Conservation (phyloP, 2,329 filamentous ascomycete species). For the Neocucurbitaria cava region DNA sequence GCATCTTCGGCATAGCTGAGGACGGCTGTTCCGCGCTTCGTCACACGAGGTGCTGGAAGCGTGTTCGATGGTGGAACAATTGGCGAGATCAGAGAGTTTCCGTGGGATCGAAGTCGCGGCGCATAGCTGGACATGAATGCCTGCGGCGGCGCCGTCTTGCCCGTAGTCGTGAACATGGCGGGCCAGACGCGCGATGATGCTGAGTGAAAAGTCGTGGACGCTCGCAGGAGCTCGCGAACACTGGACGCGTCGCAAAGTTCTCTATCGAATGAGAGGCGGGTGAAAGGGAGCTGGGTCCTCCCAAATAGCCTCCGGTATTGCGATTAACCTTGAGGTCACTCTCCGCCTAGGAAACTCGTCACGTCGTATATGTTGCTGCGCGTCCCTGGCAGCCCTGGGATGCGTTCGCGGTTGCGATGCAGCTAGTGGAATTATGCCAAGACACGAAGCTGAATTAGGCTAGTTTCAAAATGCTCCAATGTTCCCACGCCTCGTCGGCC, state of each 20-base stretch:
- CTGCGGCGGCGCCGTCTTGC: conserved; percentile 68
- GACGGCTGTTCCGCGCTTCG: conserved; percentile 93
- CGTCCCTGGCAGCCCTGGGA: conserved; percentile 31
- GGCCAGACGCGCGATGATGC: conserved; percentile 28
- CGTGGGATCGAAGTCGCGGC: conserved; percentile 86
- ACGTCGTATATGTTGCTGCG: conserved; percentile 25
- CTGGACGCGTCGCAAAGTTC: conserved; percentile 40
- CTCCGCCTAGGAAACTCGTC: conserved; percentile 11
- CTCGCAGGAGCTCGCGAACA: conserved; percentile 38
- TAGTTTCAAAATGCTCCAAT: conserved; percentile 3
- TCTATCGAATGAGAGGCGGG: conserved; percentile 1
- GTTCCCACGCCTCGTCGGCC: too few species aligned
- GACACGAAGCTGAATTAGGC: conserved; percentile 5
- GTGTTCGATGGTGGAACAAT: conserved; percentile 75
- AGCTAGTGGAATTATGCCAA: conserved; percentile 24
- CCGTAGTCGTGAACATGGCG: conserved; percentile 50
- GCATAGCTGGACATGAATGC: conserved; percentile 92
- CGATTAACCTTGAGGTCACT: conserved; percentile 11
- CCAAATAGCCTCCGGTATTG: background rate
- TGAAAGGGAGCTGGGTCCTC: conserved; percentile 5
- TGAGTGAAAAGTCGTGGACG: conserved; percentile 31
- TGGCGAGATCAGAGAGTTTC: conserved; percentile 88
- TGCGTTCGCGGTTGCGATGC: conserved; percentile 31
- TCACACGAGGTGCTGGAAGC: conserved; percentile 79
- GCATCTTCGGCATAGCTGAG: conserved; percentile 99